phyloP scores from a whole-genome alignment of 2,329 filamentous ascomycete species.

The Pezicula neosporulosa region DNA sequence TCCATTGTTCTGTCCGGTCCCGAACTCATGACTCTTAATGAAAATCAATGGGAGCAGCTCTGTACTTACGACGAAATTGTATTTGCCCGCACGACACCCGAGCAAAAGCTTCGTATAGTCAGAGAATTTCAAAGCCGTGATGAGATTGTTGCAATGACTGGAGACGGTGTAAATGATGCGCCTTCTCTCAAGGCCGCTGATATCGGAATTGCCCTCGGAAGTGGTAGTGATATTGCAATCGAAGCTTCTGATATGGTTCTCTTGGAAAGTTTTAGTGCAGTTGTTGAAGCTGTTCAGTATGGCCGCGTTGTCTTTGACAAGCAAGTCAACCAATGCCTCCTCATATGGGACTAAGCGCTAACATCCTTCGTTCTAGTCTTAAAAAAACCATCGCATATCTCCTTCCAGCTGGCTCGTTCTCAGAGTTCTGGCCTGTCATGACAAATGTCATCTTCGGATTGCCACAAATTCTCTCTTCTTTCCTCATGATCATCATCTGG shows the following conservation, averaged over 20 bases:
- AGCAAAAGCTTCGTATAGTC: slow-evolving; percentile 79
- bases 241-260: slow-evolving; percentile 53
- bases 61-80: slow-evolving; percentile 68
- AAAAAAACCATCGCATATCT: slow-evolving; percentile 65
- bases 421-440: slow-evolving; percentile 60
- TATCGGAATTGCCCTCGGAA: slow-evolving; percentile 57
- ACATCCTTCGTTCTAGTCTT: slow-evolving; percentile 73
- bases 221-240: slow-evolving; percentile 63
- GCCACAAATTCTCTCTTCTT: slow-evolving; percentile 56
- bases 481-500: slow-evolving; percentile 46
- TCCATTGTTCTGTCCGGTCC: slow-evolving; percentile 63
- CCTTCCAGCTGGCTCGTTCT: slow-evolving; percentile 55
- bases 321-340: slow-evolving; percentile 41
- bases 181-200: slow-evolving; percentile 49
- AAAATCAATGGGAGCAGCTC: slow-evolving; percentile 66
- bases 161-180: slow-evolving; percentile 41
- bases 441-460: slow-evolving; percentile 60
- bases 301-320: slow-evolving; percentile 51
- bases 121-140: slow-evolving; percentile 63
- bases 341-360: slow-evolving; percentile 51
- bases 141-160: slow-evolving; percentile 50
- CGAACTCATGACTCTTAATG: slow-evolving; percentile 62
- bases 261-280: slow-evolving; percentile 52
- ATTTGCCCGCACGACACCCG: slow-evolving; percentile 72
- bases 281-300: slow-evolving; percentile 48